phyloP scores from a whole-genome alignment of 179 eudicot species.

The Corrigiola litoralis region DNA sequence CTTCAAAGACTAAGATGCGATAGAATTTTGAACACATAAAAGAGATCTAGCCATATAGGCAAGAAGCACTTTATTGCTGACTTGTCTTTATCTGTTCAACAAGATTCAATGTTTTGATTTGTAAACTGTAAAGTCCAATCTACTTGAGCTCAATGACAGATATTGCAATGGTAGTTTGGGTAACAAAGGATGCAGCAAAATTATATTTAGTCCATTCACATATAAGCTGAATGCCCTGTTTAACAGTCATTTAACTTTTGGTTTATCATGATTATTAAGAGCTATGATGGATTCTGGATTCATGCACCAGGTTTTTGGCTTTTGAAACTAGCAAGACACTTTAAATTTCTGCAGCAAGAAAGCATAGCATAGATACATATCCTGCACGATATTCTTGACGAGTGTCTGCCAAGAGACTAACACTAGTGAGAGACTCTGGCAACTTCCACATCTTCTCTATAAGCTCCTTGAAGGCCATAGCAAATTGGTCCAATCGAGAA shows the following conservation, averaged over 20 bases:
- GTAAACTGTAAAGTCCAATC: neutral
- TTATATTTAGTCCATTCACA: neutral
- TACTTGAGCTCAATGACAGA: neutral
- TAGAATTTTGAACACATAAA: neutral
- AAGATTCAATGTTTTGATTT: neutral
- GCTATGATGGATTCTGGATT: neutral
- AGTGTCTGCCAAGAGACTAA: neutral
- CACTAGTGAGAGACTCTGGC: neutral
- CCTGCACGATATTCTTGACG: neutral
- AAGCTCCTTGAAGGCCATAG: neutral
- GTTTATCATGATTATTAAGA: neutral
- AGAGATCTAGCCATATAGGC: neutral
- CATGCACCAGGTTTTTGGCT: neutral
- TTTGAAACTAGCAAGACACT: neutral
- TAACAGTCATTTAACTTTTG: too few relatives aligned
- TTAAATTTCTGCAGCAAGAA: neutral
- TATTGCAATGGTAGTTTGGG: neutral
- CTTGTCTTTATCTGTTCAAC: neutral
- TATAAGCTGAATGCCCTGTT: too few relatives aligned
- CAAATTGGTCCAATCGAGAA: too few relatives aligned
- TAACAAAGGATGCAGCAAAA: neutral
- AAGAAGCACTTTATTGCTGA: neutral
- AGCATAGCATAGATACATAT: neutral
- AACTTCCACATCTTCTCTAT: neutral
- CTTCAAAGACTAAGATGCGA: neutral